phyloP scores from a whole-genome alignment of 176 grass and related monocot genomes.

The Aegilops speltoides region DNA sequence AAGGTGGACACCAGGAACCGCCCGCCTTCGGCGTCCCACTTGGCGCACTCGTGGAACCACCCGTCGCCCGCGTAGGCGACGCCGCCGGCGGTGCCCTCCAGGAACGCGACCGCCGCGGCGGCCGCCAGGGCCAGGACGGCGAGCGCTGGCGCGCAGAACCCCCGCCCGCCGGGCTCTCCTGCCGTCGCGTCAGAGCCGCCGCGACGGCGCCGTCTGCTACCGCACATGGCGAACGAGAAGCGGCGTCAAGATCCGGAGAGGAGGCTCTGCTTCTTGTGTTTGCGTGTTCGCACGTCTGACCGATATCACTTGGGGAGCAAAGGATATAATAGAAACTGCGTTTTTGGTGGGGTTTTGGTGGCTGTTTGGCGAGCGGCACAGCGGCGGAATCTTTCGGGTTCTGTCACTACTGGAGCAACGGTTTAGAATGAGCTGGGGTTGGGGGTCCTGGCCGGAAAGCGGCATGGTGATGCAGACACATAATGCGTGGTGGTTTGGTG shows the following conservation, averaged over 20 bases:
- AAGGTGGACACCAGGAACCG: conserved; percentile 71
- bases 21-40: conserved; percentile 68
- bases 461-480: not conserved
- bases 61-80: conserved; percentile 45
- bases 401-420: conserved; percentile 13
- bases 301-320: not conserved
- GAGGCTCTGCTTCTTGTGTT: not conserved
- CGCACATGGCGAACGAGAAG: conserved; percentile 41
- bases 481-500: not conserved
- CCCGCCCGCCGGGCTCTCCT: not conserved
- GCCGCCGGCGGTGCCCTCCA: conserved; percentile 60
- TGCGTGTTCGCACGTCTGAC: not conserved
- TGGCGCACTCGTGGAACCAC: conserved; percentile 94
- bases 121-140: conserved; percentile 47
- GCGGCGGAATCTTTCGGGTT: conserved; percentile 15
- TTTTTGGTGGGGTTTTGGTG: conserved; percentile 28
- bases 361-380: conserved; percentile 20
- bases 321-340: not conserved
- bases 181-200: not conserved
- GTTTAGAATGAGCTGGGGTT: not conserved
- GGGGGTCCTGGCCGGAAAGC: not conserved
- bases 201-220: conserved; percentile 35
- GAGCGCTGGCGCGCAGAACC: conserved; percentile 24
- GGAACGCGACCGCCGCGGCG: conserved; percentile 55
- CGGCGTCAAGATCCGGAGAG: not conserved